phyloP scores from a whole-genome alignment of 2,329 filamentous ascomycete species.

The Neonectria magnoliae region DNA sequence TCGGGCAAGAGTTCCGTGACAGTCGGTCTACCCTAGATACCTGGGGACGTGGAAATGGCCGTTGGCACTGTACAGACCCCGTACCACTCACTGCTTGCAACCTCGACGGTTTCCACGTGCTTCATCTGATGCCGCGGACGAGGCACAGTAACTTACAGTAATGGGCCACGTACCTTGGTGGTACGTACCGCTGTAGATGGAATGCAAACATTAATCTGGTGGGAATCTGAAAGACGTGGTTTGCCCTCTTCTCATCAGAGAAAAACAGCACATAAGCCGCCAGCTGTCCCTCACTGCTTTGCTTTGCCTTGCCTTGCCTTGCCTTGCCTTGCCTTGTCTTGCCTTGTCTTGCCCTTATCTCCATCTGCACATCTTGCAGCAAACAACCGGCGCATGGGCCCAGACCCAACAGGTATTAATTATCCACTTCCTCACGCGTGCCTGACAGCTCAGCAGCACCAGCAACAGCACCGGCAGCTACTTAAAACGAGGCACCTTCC shows the following conservation, averaged over 20 bases:
- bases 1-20: neutral
- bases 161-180: neutral
- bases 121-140: neutral
- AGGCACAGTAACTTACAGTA: too few species aligned
- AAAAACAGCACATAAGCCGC: neutral
- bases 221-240: neutral
- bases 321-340: too few species aligned
- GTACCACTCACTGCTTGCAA: neutral
- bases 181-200: neutral
- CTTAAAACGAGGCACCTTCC: conserved; percentile 16
- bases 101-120: conserved; percentile 14
- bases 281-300: neutral
- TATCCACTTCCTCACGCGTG: conserved; percentile 13
- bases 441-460: conserved; percentile 2
- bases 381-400: neutral
- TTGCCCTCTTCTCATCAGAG: neutral
- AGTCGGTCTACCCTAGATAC: conserved; percentile 6
- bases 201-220: neutral
- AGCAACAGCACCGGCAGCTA: neutral
- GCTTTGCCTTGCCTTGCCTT: too few species aligned
- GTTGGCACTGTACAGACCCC: neutral
- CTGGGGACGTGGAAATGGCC: neutral
- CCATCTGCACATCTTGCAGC: neutral
- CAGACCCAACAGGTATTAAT: conserved; percentile 3
- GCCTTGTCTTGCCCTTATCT: too few species aligned